Evolutionary conservation across 495 filamentous ascomycete species (phyloP), one percentile per base, ranked within the genome.

Genomic region (Hypoxylon fragiforme): DNA sequence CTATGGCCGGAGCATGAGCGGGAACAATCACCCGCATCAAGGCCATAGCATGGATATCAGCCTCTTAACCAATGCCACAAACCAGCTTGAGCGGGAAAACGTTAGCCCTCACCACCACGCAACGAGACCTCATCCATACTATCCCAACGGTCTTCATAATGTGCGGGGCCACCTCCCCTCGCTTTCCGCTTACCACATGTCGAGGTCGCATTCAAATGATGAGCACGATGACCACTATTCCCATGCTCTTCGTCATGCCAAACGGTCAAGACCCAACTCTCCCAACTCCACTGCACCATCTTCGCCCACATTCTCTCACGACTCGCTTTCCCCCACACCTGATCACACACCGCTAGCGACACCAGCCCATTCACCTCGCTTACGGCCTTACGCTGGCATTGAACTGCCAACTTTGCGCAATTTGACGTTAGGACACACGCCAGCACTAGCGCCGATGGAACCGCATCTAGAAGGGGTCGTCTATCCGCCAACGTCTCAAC

Each of bases 231-330:
- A 88, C 54, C 77, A 83, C 53, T 85, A 84, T 57, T 70, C 70
- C n/a, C 82, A 87, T 32, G 54, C 66, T 14, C 72, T 74, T 64
- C 83, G 89, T 30, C 82, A 85, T 48, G 83, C 85, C 22, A 96
- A 96, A 77, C 84, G 88, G 37, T 96, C 92, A 46, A 78, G 94
- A 48, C 94, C 94, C 30, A 91, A 89, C 68, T 96, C 95, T 3
- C 95, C 94, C 12, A 87, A 90, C 70, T 96, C 91, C 32, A 97
- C 94, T 2, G 92, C 92, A 15, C 94, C 94, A 20, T 95, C 92
- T 20, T 97, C 94, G 1, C 94, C 94, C n/a, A 96, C 90, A 24
- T 97, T 96, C 74, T 96, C 94, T 4, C 89, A 96, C 71, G 92
- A 95, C 75, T 96, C 92, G 7, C 83, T 90, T 18, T 97, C 95